Percentiles rank a stretch among this genome's conserved stretches.
phyloP scores from a whole-genome alignment of 495 filamentous ascomycete genomes.

The Penicillium malachiteum region DNA sequence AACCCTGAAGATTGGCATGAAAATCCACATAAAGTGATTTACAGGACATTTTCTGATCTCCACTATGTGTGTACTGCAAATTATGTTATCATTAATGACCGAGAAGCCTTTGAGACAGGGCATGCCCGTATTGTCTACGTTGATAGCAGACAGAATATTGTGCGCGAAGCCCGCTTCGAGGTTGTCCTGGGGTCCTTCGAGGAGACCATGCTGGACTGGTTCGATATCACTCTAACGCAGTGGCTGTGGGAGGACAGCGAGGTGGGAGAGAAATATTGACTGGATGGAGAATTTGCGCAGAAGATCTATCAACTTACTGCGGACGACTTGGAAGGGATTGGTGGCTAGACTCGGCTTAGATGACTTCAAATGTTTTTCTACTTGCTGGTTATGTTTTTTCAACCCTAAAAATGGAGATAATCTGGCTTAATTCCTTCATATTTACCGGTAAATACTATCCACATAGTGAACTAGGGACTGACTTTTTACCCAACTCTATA shows the following conservation, averaged over 20 bases:
- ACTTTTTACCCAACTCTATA: too few relatives aligned
- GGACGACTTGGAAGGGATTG: background rate
- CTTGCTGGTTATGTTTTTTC: too few relatives aligned
- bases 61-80: background rate
- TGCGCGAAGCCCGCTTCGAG: background rate
- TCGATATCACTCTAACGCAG: background rate
- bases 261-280: background rate
- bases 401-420: too few relatives aligned
- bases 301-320: background rate
- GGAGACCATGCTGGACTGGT: background rate
- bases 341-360: too few relatives aligned
- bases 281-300: background rate
- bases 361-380: too few relatives aligned
- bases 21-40: background rate
- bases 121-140: background rate
- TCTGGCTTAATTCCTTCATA: too few relatives aligned
- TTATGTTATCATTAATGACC: background rate
- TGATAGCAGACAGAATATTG: background rate
- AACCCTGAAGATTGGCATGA: background rate
- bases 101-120: background rate
- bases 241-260: background rate
- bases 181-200: background rate
- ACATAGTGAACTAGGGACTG: too few relatives aligned
- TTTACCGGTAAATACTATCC: too few relatives aligned
- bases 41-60: background rate